These are phyloP conservation scores for Tilletia walkeri DNA, from an alignment of 1,284 basidiomycete genomes.

Conservation along the genomic window DNA sequence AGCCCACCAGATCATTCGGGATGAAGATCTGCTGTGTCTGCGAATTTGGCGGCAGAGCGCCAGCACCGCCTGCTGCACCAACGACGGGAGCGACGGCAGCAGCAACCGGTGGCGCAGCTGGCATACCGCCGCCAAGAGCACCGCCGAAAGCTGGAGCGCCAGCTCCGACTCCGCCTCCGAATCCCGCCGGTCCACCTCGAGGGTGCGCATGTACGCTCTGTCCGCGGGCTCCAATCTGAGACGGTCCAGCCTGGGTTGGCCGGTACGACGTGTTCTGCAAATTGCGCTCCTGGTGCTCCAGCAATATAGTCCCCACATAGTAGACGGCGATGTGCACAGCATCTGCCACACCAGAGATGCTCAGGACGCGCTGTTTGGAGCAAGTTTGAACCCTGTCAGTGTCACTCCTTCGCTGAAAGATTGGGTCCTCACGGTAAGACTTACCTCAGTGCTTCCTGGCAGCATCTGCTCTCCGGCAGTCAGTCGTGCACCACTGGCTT, in stretches of 20 bases:
- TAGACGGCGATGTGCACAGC: constrained; percentile 99
- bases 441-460: constrained; percentile 87
- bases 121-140: constrained; percentile 5
- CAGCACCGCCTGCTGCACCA: constrained; percentile 19
- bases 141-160: constrained; percentile 20
- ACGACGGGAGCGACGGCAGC: constrained; percentile 20
- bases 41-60: constrained; percentile 62
- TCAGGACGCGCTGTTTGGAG: constrained; percentile 65
- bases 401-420: background rate
- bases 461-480: constrained; percentile 98
- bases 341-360: constrained; percentile 98
- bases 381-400: background rate
- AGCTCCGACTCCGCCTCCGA: constrained; percentile 9
- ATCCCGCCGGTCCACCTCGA: constrained; percentile 1
- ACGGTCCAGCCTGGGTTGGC: constrained; percentile 31
- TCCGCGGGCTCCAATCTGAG: constrained; percentile 12
- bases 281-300: constrained; percentile 78
- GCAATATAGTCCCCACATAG: constrained; percentile 94
- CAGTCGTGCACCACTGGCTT: constrained; percentile 90
- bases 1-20: constrained; percentile 94
- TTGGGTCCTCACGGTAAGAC: background rate
- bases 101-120: constrained; percentile 22
- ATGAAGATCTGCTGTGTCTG: constrained; percentile 99
- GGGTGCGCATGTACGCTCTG: constrained; percentile 5
- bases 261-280: constrained; percentile 56